phyloP scores from a whole-genome alignment of 176 grass and related monocot genomes.

The Oryza officinalis region DNA sequence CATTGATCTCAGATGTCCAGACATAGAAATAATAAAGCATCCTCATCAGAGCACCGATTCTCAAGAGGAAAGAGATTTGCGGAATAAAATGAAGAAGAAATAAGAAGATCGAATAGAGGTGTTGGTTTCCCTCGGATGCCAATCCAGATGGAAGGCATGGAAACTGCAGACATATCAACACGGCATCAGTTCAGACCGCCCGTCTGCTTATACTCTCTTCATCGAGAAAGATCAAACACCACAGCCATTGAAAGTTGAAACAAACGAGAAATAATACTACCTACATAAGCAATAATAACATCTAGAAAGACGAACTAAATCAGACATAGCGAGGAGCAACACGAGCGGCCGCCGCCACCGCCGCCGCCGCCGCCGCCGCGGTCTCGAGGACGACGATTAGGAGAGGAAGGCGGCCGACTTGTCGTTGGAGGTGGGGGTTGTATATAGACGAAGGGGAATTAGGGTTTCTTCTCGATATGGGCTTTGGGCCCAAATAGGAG shows the following conservation, averaged over 20 bases:
- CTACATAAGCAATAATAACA: background rate
- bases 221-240: constrained; percentile 50
- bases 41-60: constrained; percentile 41
- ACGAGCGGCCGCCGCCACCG: background rate
- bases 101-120: background rate
- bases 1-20: constrained; percentile 73
- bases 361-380: background rate
- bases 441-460: constrained; percentile 33
- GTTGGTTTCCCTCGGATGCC: constrained; percentile 58
- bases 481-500: background rate
- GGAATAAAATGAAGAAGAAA: background rate
- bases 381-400: background rate
- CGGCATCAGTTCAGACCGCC: constrained; percentile 99
- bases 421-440: background rate
- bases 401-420: background rate
- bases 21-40: constrained; percentile 65
- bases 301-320: background rate
- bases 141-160: constrained; percentile 36
- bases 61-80: background rate
- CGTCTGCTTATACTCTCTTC: constrained; percentile 89
- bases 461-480: constrained; percentile 39
- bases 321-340: background rate
- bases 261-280: background rate
- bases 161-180: constrained; percentile 94
- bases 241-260: background rate